Conservation (phyloP, 2,329 filamentous ascomycete genomes). For the Exophiala viscosa region DNA sequence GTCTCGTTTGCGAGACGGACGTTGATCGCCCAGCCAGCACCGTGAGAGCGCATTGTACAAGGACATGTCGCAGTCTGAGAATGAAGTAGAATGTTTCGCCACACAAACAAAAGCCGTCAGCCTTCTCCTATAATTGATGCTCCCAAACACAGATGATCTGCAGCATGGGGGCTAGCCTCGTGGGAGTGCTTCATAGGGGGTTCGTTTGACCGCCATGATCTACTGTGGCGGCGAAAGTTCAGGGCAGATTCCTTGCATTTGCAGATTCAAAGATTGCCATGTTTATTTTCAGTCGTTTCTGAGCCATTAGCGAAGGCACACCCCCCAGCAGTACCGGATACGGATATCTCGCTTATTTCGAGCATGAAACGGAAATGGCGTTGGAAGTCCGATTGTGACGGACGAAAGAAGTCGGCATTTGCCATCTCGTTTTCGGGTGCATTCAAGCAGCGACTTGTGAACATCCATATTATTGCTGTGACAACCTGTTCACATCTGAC, state of each 20-base stretch:
- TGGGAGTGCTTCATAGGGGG: neutral
- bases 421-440: neutral
- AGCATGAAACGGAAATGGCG: slow-evolving; percentile 8
- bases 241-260: slow-evolving; percentile 12
- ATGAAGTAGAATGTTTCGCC: too few species aligned
- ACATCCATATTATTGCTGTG: too few species aligned
- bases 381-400: neutral
- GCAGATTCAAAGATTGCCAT: slow-evolving; percentile 18
- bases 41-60: too few species aligned
- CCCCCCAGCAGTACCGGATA: slow-evolving; percentile 12
- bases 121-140: neutral
- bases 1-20: too few species aligned
- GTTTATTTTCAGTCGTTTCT: slow-evolving; percentile 3
- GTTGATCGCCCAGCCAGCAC: too few species aligned
- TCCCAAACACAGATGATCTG: slow-evolving; percentile 5
- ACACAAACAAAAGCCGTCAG: neutral
- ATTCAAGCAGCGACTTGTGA: too few species aligned
- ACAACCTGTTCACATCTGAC: too few species aligned
- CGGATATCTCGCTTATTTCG: slow-evolving; percentile 16
- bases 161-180: slow-evolving; percentile 1
- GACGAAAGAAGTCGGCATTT: neutral
- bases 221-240: neutral
- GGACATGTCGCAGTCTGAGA: neutral
- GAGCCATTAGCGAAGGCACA: slow-evolving; percentile 3
- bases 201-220: neutral